These are phyloP conservation scores for Psophocarpus tetragonolobus DNA, from an alignment of 306 rosid genomes.

Conservation along the genomic window DNA sequence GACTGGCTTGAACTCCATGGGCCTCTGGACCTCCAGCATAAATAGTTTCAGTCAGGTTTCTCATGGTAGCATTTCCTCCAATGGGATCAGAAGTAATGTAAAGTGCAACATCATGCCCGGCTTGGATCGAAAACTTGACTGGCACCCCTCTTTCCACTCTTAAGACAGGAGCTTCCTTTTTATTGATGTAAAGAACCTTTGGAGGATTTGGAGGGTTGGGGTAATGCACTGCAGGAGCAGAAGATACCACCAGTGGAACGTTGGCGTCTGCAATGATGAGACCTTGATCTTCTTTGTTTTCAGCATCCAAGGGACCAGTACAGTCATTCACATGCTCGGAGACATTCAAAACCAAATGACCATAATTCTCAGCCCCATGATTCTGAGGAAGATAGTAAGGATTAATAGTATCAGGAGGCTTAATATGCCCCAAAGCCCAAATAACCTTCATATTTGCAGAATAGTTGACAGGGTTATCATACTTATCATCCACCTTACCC, in stretches of 20 bases:
- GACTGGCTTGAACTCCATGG: conserved; percentile 88
- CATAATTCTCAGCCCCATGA: conserved; percentile 68
- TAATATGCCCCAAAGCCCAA: conserved; percentile 81
- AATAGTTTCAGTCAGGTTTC: conserved; percentile 71
- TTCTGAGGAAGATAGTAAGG: conserved; percentile 87
- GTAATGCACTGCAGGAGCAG: conserved; percentile 65
- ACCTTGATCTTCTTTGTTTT: conserved; percentile 86
- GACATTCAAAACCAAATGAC: conserved; percentile 67
- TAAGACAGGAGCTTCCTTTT: conserved; percentile 82
- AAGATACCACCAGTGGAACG: conserved; percentile 63
- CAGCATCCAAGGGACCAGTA: conserved; percentile 77
- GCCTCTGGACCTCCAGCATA: conserved; percentile 85
- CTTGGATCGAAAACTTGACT: conserved; percentile 79
- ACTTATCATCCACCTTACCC: conserved; percentile 52
- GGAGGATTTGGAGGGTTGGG: conserved; percentile 88
- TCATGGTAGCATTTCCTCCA: conserved; percentile 84
- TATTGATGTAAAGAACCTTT: conserved; percentile 80
- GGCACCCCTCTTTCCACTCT: conserved; percentile 93
- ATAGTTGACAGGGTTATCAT: conserved; percentile 64
- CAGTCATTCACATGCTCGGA: conserved; percentile 71
- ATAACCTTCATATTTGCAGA: conserved; percentile 64
- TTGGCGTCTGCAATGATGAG: conserved; percentile 77
- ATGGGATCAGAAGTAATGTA: conserved; percentile 81
- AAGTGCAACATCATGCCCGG: conserved; percentile 82
- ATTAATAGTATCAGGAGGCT: conserved; percentile 73